These are phyloP conservation scores for Ascochyta clinopodiicola DNA, from an alignment of 2,329 filamentous ascomycete species.

Conservation along the genomic window DNA sequence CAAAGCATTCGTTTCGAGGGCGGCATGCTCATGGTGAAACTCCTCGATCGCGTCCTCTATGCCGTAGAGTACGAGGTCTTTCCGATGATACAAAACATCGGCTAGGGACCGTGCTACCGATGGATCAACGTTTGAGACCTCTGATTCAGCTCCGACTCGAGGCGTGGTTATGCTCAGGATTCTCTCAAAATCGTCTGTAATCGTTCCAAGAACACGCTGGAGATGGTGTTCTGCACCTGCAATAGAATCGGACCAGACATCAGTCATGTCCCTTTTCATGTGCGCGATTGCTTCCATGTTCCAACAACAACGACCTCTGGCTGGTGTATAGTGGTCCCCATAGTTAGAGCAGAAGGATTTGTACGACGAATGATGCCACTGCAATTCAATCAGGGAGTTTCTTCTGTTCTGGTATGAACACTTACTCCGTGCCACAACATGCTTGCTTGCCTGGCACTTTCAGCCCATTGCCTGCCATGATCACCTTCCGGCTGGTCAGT, in stretches of 20 bases:
- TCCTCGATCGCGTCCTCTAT: too few relatives aligned
- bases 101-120: too few relatives aligned
- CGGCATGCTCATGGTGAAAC: too few relatives aligned
- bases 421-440: slow-evolving; percentile 48
- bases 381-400: background rate
- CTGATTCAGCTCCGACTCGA: too few relatives aligned
- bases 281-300: slow-evolving; percentile 53
- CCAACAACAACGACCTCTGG: slow-evolving; percentile 49
- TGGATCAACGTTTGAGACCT: too few relatives aligned
- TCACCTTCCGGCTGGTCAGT: background rate
- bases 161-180: too few relatives aligned
- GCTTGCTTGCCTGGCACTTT: slow-evolving; percentile 31
- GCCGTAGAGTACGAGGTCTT: too few relatives aligned
- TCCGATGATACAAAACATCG: too few relatives aligned
- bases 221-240: too few relatives aligned
- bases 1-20: too few relatives aligned
- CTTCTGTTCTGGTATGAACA: slow-evolving; percentile 22
- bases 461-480: slow-evolving; percentile 37
- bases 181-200: too few relatives aligned
- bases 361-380: slow-evolving; percentile 42
- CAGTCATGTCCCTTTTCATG: background rate
- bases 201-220: too few relatives aligned
- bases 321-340: slow-evolving; percentile 46
- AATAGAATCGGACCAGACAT: background rate
- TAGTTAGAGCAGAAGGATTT: slow-evolving; percentile 54